These are phyloP conservation scores for Barbarea vulgaris DNA, from an alignment of 345 rosid species.

Conservation along the genomic window DNA sequence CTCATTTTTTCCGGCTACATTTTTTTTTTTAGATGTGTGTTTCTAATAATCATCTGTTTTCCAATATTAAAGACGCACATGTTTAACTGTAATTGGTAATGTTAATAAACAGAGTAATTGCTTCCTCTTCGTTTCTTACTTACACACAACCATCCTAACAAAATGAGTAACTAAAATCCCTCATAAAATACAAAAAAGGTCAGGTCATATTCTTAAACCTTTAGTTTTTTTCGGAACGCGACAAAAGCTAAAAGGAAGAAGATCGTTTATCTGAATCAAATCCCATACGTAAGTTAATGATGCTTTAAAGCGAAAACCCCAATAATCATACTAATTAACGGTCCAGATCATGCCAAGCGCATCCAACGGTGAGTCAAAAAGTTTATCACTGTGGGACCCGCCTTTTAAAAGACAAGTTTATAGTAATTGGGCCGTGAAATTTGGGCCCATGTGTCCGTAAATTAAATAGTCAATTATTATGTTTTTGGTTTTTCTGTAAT, in stretches of 20 bases:
- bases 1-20: conserved; percentile 21
- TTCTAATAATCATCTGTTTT: neutral
- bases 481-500: neutral
- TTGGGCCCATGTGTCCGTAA: conserved; percentile 35
- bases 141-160: neutral
- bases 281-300: conserved; percentile 35
- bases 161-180: conserved; percentile 4
- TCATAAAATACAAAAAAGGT: neutral
- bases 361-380: conserved; percentile 34
- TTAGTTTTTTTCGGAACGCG: conserved; percentile 20
- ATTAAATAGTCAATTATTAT: conserved; percentile 5
- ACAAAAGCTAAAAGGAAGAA: conserved; percentile 39
- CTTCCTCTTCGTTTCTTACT: neutral
- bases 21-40: neutral
- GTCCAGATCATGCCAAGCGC: conserved; percentile 20
- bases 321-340: conserved; percentile 28
- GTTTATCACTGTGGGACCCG: conserved; percentile 23
- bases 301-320: conserved; percentile 24
- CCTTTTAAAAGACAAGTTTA: conserved; percentile 5
- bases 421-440: conserved; percentile 33
- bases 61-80: neutral
- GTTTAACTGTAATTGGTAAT: neutral
- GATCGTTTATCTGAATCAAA: conserved; percentile 29
- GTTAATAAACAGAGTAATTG: neutral
- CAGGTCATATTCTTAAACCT: conserved; percentile 22